Conservation (phyloP, 345 rosid genomes). For the Citrus maxima region DNA sequence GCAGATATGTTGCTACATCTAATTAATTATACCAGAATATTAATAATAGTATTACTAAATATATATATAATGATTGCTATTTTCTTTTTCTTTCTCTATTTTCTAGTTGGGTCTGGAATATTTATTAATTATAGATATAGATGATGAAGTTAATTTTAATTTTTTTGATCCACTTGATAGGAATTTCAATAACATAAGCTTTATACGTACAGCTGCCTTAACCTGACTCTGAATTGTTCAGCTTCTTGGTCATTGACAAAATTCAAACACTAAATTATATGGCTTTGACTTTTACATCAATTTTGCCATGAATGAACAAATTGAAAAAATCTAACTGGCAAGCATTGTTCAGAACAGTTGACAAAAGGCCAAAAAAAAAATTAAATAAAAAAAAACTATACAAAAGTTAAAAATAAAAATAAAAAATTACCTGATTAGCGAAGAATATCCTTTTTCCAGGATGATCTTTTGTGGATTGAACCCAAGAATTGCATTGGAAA, state of each 20-base stretch:
- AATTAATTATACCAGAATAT: background rate
- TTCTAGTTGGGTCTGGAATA: background rate
- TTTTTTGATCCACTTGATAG: background rate
- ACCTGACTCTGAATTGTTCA: slow-evolving; percentile 24
- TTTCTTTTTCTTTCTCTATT: background rate
- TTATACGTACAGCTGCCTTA: background rate
- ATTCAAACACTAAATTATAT: background rate
- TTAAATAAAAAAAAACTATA: no score
- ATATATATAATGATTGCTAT: background rate
- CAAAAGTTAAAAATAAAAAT: background rate
- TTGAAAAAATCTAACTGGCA: background rate
- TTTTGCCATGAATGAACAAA: slow-evolving; percentile 1
- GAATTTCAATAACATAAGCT: background rate
- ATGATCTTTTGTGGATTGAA: slow-evolving; percentile 68
- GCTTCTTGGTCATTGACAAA: slow-evolving; percentile 5
- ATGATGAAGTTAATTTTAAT: background rate
- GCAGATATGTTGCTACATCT: background rate
- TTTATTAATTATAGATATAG: background rate
- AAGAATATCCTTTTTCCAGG: slow-evolving; percentile 73
- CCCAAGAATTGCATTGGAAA: slow-evolving; percentile 97
- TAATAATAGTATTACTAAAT: background rate
- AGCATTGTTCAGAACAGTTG: background rate
- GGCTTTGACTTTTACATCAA: slow-evolving; percentile 18
- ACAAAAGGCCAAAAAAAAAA: background rate
- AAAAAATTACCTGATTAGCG: slow-evolving; percentile 63